Base-by-base conservation (phyloP, 108 stramenopile genomes). In the Tribonema minus region DNA sequence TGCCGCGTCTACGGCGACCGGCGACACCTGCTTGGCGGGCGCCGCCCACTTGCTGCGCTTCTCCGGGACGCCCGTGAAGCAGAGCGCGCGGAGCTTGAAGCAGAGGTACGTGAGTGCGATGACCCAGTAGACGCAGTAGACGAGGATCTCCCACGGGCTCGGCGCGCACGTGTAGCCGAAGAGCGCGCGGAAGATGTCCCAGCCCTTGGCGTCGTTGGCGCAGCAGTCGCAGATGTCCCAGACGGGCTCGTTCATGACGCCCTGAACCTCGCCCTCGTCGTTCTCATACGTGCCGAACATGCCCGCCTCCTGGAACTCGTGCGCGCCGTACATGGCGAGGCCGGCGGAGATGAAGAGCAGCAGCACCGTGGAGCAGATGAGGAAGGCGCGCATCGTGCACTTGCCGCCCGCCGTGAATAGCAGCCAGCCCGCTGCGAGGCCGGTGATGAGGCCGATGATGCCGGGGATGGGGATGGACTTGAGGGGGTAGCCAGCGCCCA, bases 401-500 rank as follows among this genome's bases (percentile, higher is more conserved):
- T 68, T 65, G 64, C 66, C 58, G 34, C 76, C 76, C 3, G 65
- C 0, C 60, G 63, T 39, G 76, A 68, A 77, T 36, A 77, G 67
- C 30, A 59, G 37, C 66, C 67, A 77, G 12, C 76, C 67, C 0
- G 64, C 41, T 6, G 29, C 20, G 25, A 68, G 67, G 0, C 76
- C 76, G 34, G 66, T 65, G 34, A 77, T 7, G 2, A 77, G 7
- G 67, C 76, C 76, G 27, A 77, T 58, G 7, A 77, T 32, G 4
- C 76, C 76, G 28, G 76, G 76, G 36, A 77, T 77, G 32, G 64
- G 76, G 59, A 77, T 77, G 32, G 36, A 34, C 74, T 76, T 64
- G 12, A 61, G 63, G 28, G 38, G 40, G 67, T 77, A 77, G 67
- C 66, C 46, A 39, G 67, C 66, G 40, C 76, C 65, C n/a, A 65